Evolutionary conservation across 805 yeast genomes (phyloP), one percentile per base, ranked within the genome.

Genomic region (Tetrapisispora iriomotensis): DNA sequence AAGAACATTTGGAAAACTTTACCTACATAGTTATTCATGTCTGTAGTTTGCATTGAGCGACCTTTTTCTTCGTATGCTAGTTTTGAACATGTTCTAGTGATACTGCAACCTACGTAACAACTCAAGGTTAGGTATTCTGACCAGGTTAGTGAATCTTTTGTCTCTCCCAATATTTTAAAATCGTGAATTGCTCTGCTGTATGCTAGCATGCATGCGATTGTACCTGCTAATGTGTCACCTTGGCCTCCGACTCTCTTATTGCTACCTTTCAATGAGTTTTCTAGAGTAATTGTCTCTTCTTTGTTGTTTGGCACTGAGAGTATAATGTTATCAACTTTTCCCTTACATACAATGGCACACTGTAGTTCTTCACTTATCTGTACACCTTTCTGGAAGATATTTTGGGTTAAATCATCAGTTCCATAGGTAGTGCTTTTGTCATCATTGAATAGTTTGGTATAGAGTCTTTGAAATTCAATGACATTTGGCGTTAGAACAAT

Each of bases 231-330:
- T 0, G 96, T 82, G 51, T 92, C 98, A 20, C 98, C 98, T 62
- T 92, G 97, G 0, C 98, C 98, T 10, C 96, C 96, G 7, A 84
- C 94, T 39, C 98, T 69, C 53, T 84, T 81, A 36, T 64, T 60
- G 6, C 92, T 79, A 1, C 97, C 96, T 13, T 57, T 50, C 24
- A 65, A 53, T 26, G 67, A 68, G 44, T 70, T 72, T 3, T 62
- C 49, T 6, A 83, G 45, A 5, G 63, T 50, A 4, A 58, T 53
- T 4, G 61, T 18, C n/a, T 17, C 25, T 3, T 22, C 10, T 15
- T 28, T 8, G 15, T 24, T 19, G 14, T 30, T 30, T 3, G 9
- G n/a, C 27, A 14, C 14, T 14, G 25, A 20, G 3, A 47, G 7
- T 47, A 46, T 32, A 45, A 56, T n/a, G 51, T 79, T 46, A 53